These are phyloP conservation scores for Melampsora larici-populina DNA, from an alignment of 1,284 basidiomycete genomes.

Conservation along the genomic window DNA sequence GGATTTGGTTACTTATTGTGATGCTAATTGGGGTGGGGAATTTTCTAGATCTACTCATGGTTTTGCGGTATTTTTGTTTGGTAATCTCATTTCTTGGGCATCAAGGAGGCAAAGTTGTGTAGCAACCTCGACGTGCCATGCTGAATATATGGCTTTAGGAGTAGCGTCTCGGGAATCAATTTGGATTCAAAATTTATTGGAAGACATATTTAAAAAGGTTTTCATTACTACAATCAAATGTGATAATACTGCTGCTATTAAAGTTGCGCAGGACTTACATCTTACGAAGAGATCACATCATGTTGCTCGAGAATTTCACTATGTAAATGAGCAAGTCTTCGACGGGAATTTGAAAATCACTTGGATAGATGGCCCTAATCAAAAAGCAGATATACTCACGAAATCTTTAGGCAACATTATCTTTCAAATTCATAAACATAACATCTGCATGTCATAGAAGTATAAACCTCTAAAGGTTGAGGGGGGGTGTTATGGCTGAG, in stretches of 20 bases:
- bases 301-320: too few relatives aligned
- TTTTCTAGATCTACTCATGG: background rate
- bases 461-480: too few relatives aligned
- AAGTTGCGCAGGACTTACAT: too few relatives aligned
- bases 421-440: too few relatives aligned
- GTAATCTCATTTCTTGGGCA: background rate
- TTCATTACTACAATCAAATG: background rate
- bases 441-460: too few relatives aligned
- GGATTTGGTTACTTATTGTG: background rate
- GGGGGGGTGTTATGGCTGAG: too few relatives aligned
- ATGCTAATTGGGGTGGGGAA: conserved; percentile 3
- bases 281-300: too few relatives aligned
- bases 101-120: background rate
- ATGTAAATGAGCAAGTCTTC: too few relatives aligned
- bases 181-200: background rate
- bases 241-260: background rate
- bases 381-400: too few relatives aligned
- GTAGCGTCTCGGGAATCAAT: background rate
- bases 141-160: background rate
- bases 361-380: too few relatives aligned
- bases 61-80: background rate
- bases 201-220: background rate
- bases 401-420: too few relatives aligned
- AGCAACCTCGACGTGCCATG: conserved; percentile 4
- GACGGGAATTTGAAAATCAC: too few relatives aligned